Conservation (phyloP, 139 green algal species). For the Micractinium conductrix region DNA sequence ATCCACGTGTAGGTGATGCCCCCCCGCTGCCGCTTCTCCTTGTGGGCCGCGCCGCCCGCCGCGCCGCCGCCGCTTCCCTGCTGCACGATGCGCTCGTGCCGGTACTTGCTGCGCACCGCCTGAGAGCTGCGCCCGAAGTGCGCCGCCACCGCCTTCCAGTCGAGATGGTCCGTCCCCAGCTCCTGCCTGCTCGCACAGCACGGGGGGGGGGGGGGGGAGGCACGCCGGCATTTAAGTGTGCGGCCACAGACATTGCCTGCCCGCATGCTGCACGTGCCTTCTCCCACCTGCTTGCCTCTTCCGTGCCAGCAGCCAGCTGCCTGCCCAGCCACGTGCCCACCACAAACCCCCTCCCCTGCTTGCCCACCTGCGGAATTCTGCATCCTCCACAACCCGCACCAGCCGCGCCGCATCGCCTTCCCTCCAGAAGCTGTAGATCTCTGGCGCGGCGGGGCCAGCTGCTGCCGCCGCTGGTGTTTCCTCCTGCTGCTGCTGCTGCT, state of each 20-base stretch:
- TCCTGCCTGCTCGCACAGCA: background rate
- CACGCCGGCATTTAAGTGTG: background rate
- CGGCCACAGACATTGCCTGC: background rate
- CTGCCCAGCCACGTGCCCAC: background rate
- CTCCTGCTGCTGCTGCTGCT: background rate
- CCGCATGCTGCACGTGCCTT: background rate
- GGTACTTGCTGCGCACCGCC: constrained; percentile 11
- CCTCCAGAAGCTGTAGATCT: background rate
- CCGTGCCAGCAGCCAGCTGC: no score
- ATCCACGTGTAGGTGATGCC: constrained; percentile 12
- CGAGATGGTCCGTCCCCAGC: background rate
- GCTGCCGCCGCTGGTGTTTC: background rate
- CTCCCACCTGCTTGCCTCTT: background rate
- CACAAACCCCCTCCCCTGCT: background rate
- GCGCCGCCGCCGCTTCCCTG: background rate
- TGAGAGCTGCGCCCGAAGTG: background rate
- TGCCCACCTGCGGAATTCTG: background rate
- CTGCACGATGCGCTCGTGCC: background rate
- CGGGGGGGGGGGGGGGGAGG: background rate
- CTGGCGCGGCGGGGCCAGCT: background rate
- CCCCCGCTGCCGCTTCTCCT: background rate
- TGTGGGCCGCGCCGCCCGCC: background rate
- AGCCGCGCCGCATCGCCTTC: background rate
- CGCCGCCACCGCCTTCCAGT: background rate
- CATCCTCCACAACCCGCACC: background rate